phyloP scores from a whole-genome alignment of 257 asterid species.

The Solanum corneliomulleri region DNA sequence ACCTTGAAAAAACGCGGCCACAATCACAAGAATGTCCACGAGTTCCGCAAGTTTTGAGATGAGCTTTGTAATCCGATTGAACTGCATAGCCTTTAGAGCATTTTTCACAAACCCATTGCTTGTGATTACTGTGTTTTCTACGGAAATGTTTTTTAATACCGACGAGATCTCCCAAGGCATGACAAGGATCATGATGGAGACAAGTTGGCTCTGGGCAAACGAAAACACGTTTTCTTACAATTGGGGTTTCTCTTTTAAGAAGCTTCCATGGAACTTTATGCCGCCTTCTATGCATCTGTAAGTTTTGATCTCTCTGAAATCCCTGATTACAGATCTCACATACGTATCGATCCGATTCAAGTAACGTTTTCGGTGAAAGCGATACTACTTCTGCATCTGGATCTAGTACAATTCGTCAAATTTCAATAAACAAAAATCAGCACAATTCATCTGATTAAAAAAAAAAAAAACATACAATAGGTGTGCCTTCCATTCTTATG shows the following conservation, averaged over 20 bases:
- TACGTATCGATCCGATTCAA: conserved; percentile 81
- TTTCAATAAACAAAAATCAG: not conserved
- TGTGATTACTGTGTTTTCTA: conserved; percentile 39
- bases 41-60: conserved; percentile 47
- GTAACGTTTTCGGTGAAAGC: conserved; percentile 62
- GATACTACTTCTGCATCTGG: conserved; percentile 93
- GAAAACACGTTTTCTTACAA: conserved; percentile 28
- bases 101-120: conserved; percentile 45
- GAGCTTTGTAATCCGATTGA: conserved; percentile 48
- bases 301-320: conserved; percentile 82
- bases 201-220: conserved; percentile 46
- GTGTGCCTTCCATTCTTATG: not conserved
- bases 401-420: conserved; percentile 22
- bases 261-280: conserved; percentile 96
- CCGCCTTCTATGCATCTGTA: conserved; percentile 84
- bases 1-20: conserved; percentile 51
- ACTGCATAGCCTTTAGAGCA: conserved; percentile 47
- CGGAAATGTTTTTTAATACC: conserved; percentile 42
- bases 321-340: conserved; percentile 98
- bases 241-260: conserved; percentile 59
- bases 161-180: conserved; percentile 45
- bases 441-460: not conserved
- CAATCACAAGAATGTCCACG: conserved; percentile 47
- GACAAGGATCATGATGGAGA: conserved; percentile 44
- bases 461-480: too few species aligned